phyloP scores from a whole-genome alignment of 306 rosid species.

The Begonia loranthoides region DNA sequence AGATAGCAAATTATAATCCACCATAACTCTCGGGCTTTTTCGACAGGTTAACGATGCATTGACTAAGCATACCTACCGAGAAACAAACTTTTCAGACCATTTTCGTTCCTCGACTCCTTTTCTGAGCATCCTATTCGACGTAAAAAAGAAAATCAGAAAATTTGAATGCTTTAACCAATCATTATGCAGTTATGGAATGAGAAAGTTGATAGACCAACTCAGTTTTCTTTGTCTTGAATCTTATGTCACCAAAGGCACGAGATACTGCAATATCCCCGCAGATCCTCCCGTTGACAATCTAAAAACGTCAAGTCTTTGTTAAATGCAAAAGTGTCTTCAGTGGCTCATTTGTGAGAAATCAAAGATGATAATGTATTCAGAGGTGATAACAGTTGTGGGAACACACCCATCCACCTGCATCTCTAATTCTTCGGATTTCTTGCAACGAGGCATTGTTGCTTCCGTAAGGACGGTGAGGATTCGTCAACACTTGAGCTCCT shows the following conservation, averaged over 20 bases:
- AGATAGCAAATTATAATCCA: too few species aligned
- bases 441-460: conserved; percentile 61
- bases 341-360: background rate
- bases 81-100: conserved; percentile 85
- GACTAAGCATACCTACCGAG: conserved; percentile 56
- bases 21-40: too few species aligned
- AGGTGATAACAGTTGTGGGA: conserved; percentile 7
- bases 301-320: conserved; percentile 15
- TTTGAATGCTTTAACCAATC: too few species aligned
- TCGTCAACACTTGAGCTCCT: conserved; percentile 61
- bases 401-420: conserved; percentile 99
- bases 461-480: conserved; percentile 92
- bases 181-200: background rate
- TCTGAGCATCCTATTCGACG: conserved; percentile 62
- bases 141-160: conserved; percentile 23
- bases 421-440: conserved; percentile 92
- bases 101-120: conserved; percentile 76
- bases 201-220: conserved; percentile 44
- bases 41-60: too few species aligned
- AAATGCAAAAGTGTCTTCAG: background rate
- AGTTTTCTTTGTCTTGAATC: conserved; percentile 88
- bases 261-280: conserved; percentile 97
- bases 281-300: conserved; percentile 82
- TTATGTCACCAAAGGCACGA: conserved; percentile 90
- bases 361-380: conserved; percentile 11